A percentile compares a stretch with the other conserved stretches of the same genome.
Conservation (phyloP, 352 stramenopile genomes). For the Phytophthora pini region DNA sequence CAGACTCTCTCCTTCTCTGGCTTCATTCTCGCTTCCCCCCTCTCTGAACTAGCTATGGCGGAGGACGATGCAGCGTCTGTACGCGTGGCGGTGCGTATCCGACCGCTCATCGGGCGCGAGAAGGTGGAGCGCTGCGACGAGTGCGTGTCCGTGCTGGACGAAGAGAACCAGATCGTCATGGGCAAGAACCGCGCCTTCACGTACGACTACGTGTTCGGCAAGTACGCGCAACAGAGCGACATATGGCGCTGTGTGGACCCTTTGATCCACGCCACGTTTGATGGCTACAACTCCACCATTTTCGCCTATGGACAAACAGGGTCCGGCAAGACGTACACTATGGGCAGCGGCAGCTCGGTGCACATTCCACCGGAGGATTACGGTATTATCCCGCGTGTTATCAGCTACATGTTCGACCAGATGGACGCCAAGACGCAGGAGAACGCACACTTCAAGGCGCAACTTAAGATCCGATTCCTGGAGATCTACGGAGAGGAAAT, state of each 20-base stretch:
- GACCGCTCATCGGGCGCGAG: conserved; percentile 86
- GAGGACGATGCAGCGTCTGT: conserved; percentile 73
- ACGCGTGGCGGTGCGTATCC: conserved; percentile 86
- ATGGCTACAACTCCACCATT: conserved; percentile 92
- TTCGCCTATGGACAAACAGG: conserved; percentile 91
- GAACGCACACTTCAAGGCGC: conserved; percentile 65
- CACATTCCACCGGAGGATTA: conserved; percentile 83
- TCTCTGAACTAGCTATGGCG: conserved; percentile 16
- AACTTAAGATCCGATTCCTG: conserved; percentile 89
- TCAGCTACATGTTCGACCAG: conserved; percentile 85
- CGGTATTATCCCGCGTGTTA: conserved; percentile 89
- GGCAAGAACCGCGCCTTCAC: conserved; percentile 91
- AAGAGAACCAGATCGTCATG: conserved; percentile 87
- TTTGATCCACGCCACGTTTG: conserved; percentile 82
- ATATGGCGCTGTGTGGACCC: conserved; percentile 87
- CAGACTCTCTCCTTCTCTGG: conserved; percentile 2
- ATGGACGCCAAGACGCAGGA: conserved; percentile 66
- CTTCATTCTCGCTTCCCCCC: conserved; percentile 1
- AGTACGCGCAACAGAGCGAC: conserved; percentile 86
- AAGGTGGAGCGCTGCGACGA: conserved; percentile 91
- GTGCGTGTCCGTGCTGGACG: conserved; percentile 84
- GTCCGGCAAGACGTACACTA: conserved; percentile 90
- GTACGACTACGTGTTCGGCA: conserved; percentile 91
- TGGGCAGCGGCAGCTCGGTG: conserved; percentile 87
- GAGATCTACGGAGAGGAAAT: conserved; percentile 95